Base-by-base conservation (phyloP, 2,329 filamentous ascomycete species). In the Periconia macrospinosa region DNA sequence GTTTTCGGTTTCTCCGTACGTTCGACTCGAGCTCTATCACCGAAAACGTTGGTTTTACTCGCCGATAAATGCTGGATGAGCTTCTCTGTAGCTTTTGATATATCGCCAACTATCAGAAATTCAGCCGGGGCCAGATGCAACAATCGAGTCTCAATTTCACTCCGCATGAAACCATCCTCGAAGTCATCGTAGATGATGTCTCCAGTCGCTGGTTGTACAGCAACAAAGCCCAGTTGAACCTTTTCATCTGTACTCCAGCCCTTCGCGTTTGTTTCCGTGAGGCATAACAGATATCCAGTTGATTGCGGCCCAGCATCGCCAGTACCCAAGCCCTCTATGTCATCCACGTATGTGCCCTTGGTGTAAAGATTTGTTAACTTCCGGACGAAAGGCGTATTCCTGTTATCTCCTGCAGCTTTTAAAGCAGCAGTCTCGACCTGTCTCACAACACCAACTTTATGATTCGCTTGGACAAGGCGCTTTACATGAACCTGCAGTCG, bases 331-430 rank as follows among this genome's bases (percentile, higher is more conserved):
- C 91, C 91, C 57, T 94, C 93, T 10, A 90, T 83, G 71, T 99
- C 94, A 68, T 97, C 94, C 52, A 99, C 88, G 65, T 97, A 99
- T 2, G 94, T 99, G 42, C 92, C 94, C 73, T 97, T 99, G 9
- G 94, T 99, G 75, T 99, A 99, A 7, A 99, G 81, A 68, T 96
- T 97, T 15, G 94, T 97, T 65, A 99, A 85, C 66, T 96, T 94
- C 35, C 94, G 86, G 37, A 91, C 85, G 65, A 99, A 99, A 0
- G 94, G 92, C 0, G 92, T 85, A 68, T 96, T 97, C 53, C 91
- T 86, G 73, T 97, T 99, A 70, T 96, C 92, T 43, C 94, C 93
- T 1, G 86, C 94, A 59, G 96, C 96, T 72, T 99, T 99, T 56
- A 99, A 78, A 0, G 94, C 94, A 2, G 94, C 94, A 0, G 94